Base-by-base conservation (phyloP, 352 stramenopile species). In the Halophytophthora batemanensis region DNA sequence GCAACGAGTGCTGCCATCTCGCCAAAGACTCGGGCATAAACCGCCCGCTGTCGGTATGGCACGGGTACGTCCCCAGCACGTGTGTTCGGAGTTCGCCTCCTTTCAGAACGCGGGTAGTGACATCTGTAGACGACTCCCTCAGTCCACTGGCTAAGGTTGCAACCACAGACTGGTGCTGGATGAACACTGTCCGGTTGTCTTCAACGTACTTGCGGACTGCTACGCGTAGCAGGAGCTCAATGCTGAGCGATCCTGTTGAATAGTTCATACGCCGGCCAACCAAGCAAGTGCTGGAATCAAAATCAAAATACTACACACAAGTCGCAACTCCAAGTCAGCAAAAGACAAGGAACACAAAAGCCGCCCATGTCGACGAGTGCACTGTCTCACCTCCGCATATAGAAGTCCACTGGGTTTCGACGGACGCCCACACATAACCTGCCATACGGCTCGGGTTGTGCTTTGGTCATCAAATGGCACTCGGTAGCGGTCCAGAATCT, bases 221-320 rank as follows among this genome's bases (percentile, higher is more conserved):
- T 22, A 53, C 60, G 15, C 57, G 57, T 12, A 57, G 15, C n/a
- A 65, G 51, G 29, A 65, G 50, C 18, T 40, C 55, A n/a, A 65
- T 22, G 15, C 61, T 34, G 10, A 36, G 7, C 4, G 18, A 13
- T 7, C 40, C 57, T 25, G 7, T 4, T 8, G 41, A 35, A 3
- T 45, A 36, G n/a, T 55, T 42, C 7, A 35, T 49, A 29, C 51
- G 51, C 11, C 48, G 12, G 15, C 44, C 61, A 19, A 56, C 39
- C 36, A 61, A 42, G 1, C 2, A 37, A 4, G 57, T 65, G 14
- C 6, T 50, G 17, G 19, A 42, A 28, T 65, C 57, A 50, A 54
- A 10, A 14, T 56, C 34, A 49, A 65, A 38, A 13, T 5, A 17
- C 33, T 38, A 14, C 15, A 19, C 0, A 18, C 14, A n/a, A 13